Percentiles rank a stretch among this genome's conserved stretches.
These are phyloP conservation scores for Senna tora DNA, from an alignment of 306 rosid species.

Conservation along the genomic window DNA sequence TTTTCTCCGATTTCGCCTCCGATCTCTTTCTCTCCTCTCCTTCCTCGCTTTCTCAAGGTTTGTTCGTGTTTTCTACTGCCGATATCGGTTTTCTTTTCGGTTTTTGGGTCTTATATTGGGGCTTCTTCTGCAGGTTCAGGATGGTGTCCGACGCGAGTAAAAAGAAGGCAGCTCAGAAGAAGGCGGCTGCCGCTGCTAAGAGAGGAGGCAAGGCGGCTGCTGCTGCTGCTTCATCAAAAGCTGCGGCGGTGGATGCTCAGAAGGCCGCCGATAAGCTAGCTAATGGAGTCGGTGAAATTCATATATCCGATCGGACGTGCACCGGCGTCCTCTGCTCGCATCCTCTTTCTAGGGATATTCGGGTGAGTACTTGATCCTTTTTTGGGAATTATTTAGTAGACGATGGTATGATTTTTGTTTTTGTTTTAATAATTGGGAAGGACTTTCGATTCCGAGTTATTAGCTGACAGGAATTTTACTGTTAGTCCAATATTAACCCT, in stretches of 20 bases:
- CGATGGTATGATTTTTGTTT: background rate
- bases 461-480: background rate
- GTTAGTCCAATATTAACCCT: no score
- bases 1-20: no score
- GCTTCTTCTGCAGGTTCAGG: constrained; percentile 24
- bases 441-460: background rate
- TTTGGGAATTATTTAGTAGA: background rate
- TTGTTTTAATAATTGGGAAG: no score
- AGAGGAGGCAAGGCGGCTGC: constrained; percentile 82
- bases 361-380: no score
- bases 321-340: constrained; percentile 95
- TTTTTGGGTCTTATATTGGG: background rate
- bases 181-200: constrained; percentile 96
- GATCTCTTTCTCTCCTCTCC: no score
- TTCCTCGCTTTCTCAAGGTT: no score
- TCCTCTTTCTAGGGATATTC: constrained; percentile 90
- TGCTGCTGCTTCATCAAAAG: constrained; percentile 50
- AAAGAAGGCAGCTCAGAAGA: constrained; percentile 97
- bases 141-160: constrained; percentile 99
- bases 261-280: constrained; percentile 69
- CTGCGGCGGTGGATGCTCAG: constrained; percentile 48
- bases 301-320: constrained; percentile 90
- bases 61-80: no score
- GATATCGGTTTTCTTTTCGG: background rate
- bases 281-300: constrained; percentile 52